Percentiles rank a stretch among this genome's conserved stretches.
Conservation (phyloP, 2,329 filamentous ascomycete genomes). For the Penicillium psychrosexuale region DNA sequence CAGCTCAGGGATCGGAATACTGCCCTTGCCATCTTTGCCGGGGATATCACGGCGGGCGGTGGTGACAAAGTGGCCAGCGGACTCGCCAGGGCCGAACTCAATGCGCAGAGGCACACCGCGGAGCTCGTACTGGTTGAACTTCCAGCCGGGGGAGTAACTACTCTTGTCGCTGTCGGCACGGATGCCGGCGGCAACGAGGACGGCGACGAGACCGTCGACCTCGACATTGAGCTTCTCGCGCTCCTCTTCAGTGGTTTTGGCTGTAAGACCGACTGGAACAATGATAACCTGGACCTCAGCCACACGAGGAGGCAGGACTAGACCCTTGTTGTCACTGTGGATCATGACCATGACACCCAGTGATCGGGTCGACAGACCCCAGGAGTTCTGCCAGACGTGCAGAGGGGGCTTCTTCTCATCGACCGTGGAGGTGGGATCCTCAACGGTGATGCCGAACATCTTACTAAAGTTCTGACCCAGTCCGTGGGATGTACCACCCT, state of each 20-base stretch:
- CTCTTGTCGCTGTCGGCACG: conserved; percentile 79
- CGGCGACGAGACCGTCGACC: conserved; percentile 66
- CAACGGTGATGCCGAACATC: conserved; percentile 98
- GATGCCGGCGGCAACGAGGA: conserved; percentile 69
- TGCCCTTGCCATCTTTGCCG: conserved; percentile 66
- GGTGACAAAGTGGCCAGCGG: conserved; percentile 77
- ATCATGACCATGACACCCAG: conserved; percentile 99
- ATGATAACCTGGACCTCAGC: conserved; percentile 82
- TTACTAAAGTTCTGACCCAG: conserved; percentile 98
- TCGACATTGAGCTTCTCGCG: conserved; percentile 72
- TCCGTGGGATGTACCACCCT: conserved; percentile 91
- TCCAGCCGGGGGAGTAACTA: conserved; percentile 90
- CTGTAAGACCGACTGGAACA: conserved; percentile 88
- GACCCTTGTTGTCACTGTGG: conserved; percentile 90
- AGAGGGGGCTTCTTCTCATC: conserved; percentile 75
- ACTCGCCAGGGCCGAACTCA: conserved; percentile 94
- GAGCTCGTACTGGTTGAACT: conserved; percentile 98
- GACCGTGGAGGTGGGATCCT: conserved; percentile 71
- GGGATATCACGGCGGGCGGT: conserved; percentile 79
- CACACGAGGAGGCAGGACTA: conserved; percentile 88
- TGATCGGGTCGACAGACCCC: conserved; percentile 94
- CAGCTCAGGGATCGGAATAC: conserved; percentile 72
- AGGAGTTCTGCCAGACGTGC: conserved; percentile 97
- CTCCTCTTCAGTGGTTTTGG: conserved; percentile 78
- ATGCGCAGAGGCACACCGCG: conserved; percentile 91